Evolutionary conservation across 495 filamentous ascomycete genomes (phyloP), one percentile per base, ranked within the genome.

Genomic region (Stereocaulon alpinum): DNA sequence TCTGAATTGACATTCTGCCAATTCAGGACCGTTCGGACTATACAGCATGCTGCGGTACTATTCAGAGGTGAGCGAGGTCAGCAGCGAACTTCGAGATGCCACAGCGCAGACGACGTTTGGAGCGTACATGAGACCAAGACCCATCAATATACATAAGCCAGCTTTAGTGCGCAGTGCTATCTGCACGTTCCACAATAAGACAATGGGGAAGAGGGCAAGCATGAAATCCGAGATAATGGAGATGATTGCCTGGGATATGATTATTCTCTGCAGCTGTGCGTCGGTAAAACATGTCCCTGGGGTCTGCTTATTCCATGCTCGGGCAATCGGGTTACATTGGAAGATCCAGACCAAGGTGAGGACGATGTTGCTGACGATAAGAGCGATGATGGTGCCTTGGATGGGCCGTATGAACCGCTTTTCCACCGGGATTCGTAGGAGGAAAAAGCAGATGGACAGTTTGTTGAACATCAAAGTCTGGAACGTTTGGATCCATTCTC

Each of bases 71-170:
- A 24, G 24, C 24, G 24, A 24, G 24, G 24, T 24, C 24, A 24
- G 24, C 24, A 24, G 3, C 24, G 3, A 24, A 24, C 24, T 24
- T 24, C 24, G 3, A 24, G 24, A 24, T 24, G 24, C 24, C 24
- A 24, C 24, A 24, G 24, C 24, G 24, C 24, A 24, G 24, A 24
- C 30, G 7, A 53, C 30, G 30, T 37, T 14, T 15, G 37, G 15
- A 34, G 18, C 63, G 43, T 40, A 65, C 73, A 75, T 66, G 5
- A 74, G n/a, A 48, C 71, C 69, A 29, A 72, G 69, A 12, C 70
- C 67, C 73, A 75, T 73, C 6, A 73, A 52, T 11, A 69, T 55
- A 53, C 69, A 73, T 4, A 75, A 50, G 11, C 69, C 68, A 22
- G 70, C 45, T 61, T 71, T 75, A 2, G 60, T 66, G 12, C 67